Conservation (phyloP, 768 basidiomycete species). For the Amanita polypyramis region DNA sequence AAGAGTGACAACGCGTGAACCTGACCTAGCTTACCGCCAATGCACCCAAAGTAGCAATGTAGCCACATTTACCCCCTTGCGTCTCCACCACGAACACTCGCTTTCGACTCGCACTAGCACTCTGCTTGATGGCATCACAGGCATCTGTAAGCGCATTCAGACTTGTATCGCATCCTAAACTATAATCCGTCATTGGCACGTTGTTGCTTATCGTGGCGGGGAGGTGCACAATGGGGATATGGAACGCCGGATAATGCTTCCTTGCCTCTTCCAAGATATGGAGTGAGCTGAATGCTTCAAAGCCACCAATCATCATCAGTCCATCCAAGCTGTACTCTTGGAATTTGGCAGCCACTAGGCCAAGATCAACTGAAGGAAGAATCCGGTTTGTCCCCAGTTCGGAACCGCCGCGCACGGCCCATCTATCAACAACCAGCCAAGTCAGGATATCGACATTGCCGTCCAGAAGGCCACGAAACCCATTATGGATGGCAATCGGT, state of each 20-base stretch:
- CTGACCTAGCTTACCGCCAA: constrained; percentile 60
- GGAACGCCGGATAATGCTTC: constrained; percentile 80
- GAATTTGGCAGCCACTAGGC: constrained; percentile 83
- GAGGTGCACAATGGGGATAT: constrained; percentile 91
- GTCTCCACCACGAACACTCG: constrained; percentile 97
- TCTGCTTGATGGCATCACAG: constrained; percentile 98
- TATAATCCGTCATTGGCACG: constrained; percentile 94
- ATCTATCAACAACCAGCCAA: constrained; percentile 95
- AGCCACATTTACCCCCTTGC: constrained; percentile 94
- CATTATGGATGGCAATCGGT: constrained; percentile 90
- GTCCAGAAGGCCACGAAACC: constrained; percentile 90
- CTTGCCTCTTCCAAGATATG: constrained; percentile 71
- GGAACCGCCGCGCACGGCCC: constrained; percentile 93
- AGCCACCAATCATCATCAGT: constrained; percentile 88
- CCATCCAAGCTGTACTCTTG: constrained; percentile 74
- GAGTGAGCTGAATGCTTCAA: constrained; percentile 85
- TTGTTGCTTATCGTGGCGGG: constrained; percentile 98
- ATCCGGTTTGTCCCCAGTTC: constrained; percentile 95
- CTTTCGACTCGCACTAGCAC: constrained; percentile 91
- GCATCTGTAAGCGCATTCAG: constrained; percentile 96
- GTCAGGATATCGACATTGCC: constrained; percentile 78
- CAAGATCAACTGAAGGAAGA: constrained; percentile 79
- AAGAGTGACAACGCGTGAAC: background rate
- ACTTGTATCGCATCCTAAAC: constrained; percentile 93
- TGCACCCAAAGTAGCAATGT: constrained; percentile 91